Conservation (phyloP, 805 yeast genomes). For the Candida morakotiae region DNA sequence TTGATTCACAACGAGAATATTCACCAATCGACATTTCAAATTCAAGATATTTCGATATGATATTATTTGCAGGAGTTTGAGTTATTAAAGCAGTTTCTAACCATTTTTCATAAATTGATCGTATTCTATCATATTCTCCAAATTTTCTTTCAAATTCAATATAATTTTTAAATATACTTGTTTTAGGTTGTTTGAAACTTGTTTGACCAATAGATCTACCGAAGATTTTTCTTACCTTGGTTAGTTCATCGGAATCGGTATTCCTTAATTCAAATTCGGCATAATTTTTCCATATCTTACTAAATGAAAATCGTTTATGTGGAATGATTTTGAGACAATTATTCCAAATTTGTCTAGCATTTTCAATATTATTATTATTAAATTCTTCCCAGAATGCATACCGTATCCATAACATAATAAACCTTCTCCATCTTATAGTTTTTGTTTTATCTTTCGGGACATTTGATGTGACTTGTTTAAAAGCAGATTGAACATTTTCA, state of each 20-base stretch:
- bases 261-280: slow-evolving; percentile 74
- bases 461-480: slow-evolving; percentile 40
- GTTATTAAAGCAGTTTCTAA: slow-evolving; percentile 34
- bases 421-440: slow-evolving; percentile 57
- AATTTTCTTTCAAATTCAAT: slow-evolving; percentile 62
- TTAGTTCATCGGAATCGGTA: slow-evolving; percentile 25
- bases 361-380: slow-evolving; percentile 32
- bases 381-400: slow-evolving; percentile 63
- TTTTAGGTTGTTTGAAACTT: slow-evolving; percentile 44
- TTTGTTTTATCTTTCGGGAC: slow-evolving; percentile 32
- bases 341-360: slow-evolving; percentile 50
- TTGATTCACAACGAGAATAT: slow-evolving; percentile 57
- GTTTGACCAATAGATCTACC: slow-evolving; percentile 68
- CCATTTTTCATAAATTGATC: slow-evolving; percentile 67
- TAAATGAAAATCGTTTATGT: slow-evolving; percentile 58
- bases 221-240: slow-evolving; percentile 58
- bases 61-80: slow-evolving; percentile 13
- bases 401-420: slow-evolving; percentile 66
- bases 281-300: slow-evolving; percentile 67
- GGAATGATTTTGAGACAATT: slow-evolving; percentile 50
- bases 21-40: slow-evolving; percentile 72
- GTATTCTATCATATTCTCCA: slow-evolving; percentile 76
- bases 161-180: slow-evolving; percentile 57
- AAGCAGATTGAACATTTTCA: slow-evolving; percentile 15
- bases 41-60: slow-evolving; percentile 64